phyloP scores from a whole-genome alignment of 2,329 filamentous ascomycete species.

The Sarocladium strictum region DNA sequence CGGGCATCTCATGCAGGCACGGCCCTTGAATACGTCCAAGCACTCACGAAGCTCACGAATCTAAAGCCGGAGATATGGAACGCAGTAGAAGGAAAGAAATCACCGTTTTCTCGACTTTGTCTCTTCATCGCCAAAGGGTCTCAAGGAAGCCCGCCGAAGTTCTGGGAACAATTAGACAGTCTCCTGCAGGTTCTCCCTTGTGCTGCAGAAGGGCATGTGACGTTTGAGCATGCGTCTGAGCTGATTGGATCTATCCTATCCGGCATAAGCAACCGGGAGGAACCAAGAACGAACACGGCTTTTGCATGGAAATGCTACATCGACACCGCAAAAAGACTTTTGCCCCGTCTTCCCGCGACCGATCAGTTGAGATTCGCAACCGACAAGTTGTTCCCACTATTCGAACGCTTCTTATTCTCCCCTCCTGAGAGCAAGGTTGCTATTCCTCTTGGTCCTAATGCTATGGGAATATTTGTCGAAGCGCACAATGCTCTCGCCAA shows the following conservation, averaged over 20 bases:
- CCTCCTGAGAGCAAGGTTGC: slow-evolving; percentile 29
- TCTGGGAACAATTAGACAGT: slow-evolving; percentile 64
- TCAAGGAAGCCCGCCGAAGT: slow-evolving; percentile 64
- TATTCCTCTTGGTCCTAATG: slow-evolving; percentile 27
- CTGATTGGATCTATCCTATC: slow-evolving; percentile 63
- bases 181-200: slow-evolving; percentile 57
- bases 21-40: slow-evolving; percentile 61
- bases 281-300: slow-evolving; percentile 61
- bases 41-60: slow-evolving; percentile 60
- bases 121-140: slow-evolving; percentile 79
- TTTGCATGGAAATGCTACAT: slow-evolving; percentile 74
- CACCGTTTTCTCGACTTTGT: slow-evolving; percentile 52
- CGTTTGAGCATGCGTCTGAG: slow-evolving; percentile 45
- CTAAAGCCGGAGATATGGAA: slow-evolving; percentile 69
- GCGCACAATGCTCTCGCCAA: slow-evolving; percentile 40
- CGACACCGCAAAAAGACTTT: slow-evolving; percentile 50
- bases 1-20: slow-evolving; percentile 69
- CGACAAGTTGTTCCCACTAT: slow-evolving; percentile 47
- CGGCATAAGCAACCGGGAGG: slow-evolving; percentile 69
- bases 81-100: slow-evolving; percentile 44
- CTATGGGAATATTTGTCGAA: slow-evolving; percentile 36
- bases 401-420: slow-evolving; percentile 48
- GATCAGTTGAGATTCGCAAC: slow-evolving; percentile 41
- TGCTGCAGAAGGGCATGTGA: slow-evolving; percentile 42
- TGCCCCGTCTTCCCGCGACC: slow-evolving; percentile 36